These are phyloP conservation scores for Tarenaya hassleriana DNA, from an alignment of 345 rosid species.

Conservation along the genomic window DNA sequence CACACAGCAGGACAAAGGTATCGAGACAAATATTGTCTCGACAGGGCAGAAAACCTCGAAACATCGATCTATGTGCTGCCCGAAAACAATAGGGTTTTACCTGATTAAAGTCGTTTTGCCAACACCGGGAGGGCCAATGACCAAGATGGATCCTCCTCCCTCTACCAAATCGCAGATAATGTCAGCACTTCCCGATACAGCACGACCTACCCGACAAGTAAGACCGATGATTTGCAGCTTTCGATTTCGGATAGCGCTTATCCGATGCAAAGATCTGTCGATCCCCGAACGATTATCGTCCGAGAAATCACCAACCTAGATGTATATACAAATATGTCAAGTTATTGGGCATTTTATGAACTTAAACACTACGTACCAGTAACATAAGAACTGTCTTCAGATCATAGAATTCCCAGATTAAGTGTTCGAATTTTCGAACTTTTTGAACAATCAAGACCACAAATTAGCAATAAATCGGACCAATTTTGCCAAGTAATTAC, in stretches of 20 bases:
- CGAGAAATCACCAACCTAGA: constrained; percentile 94
- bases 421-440: no score
- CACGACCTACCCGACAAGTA: constrained; percentile 95
- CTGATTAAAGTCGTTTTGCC: constrained; percentile 98
- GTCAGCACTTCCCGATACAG: constrained; percentile 83
- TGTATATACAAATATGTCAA: no score
- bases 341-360: no score
- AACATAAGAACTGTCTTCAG: no score
- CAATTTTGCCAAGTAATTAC: constrained; percentile 13
- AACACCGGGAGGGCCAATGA: constrained; percentile 91
- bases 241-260: constrained; percentile 92
- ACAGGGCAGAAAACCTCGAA: no score
- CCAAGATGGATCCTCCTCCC: constrained; percentile 86
- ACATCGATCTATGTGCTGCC: neutral
- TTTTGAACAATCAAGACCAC: no score
- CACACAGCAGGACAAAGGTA: neutral
- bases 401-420: no score
- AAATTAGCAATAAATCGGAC: neutral
- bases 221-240: constrained; percentile 82
- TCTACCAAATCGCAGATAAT: constrained; percentile 73
- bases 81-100: constrained; percentile 31
- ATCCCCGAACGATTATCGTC: constrained; percentile 95
- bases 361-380: no score
- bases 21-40: constrained; percentile 4
- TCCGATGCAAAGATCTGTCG: constrained; percentile 81